A percentile compares a stretch with the other conserved stretches of the same genome.
Evolutionary conservation across 2,329 filamentous ascomycete species (phyloP).

Genomic region (Diplodia seriata): DNA sequence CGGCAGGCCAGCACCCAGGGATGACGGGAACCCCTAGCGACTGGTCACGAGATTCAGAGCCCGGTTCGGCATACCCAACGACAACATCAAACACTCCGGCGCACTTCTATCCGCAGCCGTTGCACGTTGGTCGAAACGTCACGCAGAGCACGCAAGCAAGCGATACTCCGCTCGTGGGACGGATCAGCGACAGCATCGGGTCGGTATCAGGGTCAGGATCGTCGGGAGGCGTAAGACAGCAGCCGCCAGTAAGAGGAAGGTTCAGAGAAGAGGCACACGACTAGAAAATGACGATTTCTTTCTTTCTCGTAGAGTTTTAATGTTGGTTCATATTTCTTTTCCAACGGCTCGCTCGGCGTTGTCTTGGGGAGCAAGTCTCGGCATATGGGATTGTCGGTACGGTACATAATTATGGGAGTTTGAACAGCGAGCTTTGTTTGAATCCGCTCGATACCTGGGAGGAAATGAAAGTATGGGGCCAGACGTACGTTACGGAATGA

Average conservation of each 20-base stretch:
- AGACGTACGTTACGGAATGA: background rate
- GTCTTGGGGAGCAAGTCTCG: background rate
- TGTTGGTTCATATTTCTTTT: background rate
- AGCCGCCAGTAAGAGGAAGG: conserved; percentile 18
- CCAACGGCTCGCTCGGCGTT: conserved; percentile 1
- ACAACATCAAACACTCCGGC: conserved; percentile 42
- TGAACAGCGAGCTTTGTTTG: background rate
- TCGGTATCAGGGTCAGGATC: conserved; percentile 23
- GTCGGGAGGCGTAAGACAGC: background rate
- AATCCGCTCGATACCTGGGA: conserved; percentile 8
- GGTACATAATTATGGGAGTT: background rate
- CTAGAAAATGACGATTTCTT: background rate
- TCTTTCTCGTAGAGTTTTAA: conserved; percentile 4
- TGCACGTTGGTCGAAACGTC: conserved; percentile 31
- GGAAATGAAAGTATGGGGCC: background rate
- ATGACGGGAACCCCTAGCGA: conserved; percentile 33
- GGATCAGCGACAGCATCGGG: conserved; percentile 26
- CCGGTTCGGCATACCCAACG: conserved; percentile 31
- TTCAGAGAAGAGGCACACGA: conserved; percentile 30
- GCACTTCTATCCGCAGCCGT: conserved; percentile 46
- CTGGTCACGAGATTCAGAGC: conserved; percentile 33
- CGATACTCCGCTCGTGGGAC: conserved; percentile 28
- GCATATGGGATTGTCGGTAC: background rate
- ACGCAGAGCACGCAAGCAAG: conserved; percentile 21
- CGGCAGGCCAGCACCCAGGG: conserved; percentile 33